phyloP scores from a whole-genome alignment of 495 filamentous ascomycete genomes.

The Astrothelium subdiscretum region DNA sequence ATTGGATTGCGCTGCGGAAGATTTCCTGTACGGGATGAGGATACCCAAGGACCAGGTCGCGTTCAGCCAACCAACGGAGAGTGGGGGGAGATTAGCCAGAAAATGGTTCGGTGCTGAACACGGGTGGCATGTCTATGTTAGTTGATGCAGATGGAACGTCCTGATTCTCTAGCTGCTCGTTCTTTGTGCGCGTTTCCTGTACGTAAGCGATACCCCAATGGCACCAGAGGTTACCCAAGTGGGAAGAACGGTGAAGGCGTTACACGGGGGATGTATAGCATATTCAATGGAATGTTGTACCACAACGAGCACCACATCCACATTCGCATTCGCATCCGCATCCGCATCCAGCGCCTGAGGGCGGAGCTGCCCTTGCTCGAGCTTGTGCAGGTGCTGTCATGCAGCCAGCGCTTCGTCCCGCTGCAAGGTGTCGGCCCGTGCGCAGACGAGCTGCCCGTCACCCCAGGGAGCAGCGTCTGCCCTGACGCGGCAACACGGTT shows the following conservation, averaged over 20 bases:
- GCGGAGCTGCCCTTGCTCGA: not conserved
- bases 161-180: not conserved
- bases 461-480: not conserved
- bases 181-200: not conserved
- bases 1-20: constrained; percentile 48
- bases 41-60: constrained; percentile 52
- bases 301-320: not conserved
- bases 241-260: too few relatives aligned
- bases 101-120: constrained; percentile 44
- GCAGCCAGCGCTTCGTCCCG: constrained; percentile 1
- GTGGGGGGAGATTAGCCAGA: constrained; percentile 49
- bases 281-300: not conserved
- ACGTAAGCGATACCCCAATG: not conserved
- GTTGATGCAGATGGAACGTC: constrained; percentile 15
- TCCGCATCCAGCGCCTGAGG: too few relatives aligned
- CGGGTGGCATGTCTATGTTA: constrained; percentile 31
- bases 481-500: not conserved
- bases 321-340: too few relatives aligned
- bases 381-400: not conserved
- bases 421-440: not conserved
- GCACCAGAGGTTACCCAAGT: too few relatives aligned
- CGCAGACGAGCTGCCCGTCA: not conserved
- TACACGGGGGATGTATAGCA: too few relatives aligned
- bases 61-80: constrained; percentile 68
- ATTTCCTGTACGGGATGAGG: constrained; percentile 56